These are phyloP conservation scores for Yamadazyma dendronema DNA, from an alignment of 1,139 yeast genomes.

Conservation along the genomic window DNA sequence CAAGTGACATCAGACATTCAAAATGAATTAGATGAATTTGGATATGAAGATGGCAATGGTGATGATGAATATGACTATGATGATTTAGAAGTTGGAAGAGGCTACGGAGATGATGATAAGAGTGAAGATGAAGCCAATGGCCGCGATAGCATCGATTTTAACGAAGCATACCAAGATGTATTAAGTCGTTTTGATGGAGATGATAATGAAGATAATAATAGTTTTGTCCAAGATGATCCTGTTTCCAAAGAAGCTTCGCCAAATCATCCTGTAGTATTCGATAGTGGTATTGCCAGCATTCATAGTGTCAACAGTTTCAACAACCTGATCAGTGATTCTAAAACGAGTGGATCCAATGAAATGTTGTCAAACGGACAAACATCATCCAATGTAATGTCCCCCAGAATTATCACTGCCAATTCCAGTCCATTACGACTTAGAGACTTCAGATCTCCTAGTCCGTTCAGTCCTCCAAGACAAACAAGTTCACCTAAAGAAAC, in stretches of 20 bases:
- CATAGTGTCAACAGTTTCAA: background rate
- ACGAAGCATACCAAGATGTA: constrained; percentile 15
- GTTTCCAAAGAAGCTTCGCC: background rate
- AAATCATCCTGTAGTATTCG: background rate
- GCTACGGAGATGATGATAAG: constrained; percentile 9
- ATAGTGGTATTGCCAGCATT: constrained; percentile 1
- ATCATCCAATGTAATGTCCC: background rate
- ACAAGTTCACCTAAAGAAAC: background rate
- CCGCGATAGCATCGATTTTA: constrained; percentile 9
- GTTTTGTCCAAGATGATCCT: background rate
- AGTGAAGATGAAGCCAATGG: background rate
- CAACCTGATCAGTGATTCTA: background rate
- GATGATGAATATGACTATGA: background rate
- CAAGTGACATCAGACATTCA: constrained; percentile 43
- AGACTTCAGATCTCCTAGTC: background rate
- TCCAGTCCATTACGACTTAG: background rate
- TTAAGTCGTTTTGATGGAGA: constrained; percentile 7
- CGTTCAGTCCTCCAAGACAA: background rate
- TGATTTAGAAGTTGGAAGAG: constrained; percentile 10
- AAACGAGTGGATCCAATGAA: background rate
- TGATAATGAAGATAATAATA: constrained; percentile 6
- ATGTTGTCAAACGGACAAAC: background rate
- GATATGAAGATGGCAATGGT: constrained; percentile 14
- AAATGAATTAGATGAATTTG: constrained; percentile 27
- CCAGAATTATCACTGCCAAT: background rate